phyloP scores from a whole-genome alignment of 1,284 basidiomycete genomes.

The Rhodofomes roseus region DNA sequence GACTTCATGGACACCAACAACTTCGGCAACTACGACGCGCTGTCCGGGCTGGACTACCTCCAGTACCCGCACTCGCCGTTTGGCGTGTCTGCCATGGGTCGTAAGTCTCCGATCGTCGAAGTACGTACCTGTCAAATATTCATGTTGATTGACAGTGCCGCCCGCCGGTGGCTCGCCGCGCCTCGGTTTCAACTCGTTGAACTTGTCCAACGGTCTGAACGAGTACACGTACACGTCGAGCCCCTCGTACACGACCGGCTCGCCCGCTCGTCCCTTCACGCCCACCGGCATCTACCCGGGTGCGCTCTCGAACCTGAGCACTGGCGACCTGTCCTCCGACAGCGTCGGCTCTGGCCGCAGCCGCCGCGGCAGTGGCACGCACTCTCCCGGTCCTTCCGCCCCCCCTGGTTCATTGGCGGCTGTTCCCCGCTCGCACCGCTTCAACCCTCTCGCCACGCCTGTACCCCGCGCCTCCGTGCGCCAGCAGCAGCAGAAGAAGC shows the following conservation, averaged over 20 bases:
- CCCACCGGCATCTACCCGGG: slow-evolving; percentile 71
- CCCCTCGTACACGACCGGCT: slow-evolving; percentile 44
- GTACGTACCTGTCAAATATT: slow-evolving; percentile 12
- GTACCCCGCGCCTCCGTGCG: slow-evolving; percentile 31
- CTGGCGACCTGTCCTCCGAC: slow-evolving; percentile 68
- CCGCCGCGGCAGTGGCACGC: slow-evolving; percentile 62
- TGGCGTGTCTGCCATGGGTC: slow-evolving; percentile 37
- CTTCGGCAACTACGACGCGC: slow-evolving; percentile 49
- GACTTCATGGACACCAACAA: slow-evolving; percentile 47
- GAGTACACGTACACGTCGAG: slow-evolving; percentile 65
- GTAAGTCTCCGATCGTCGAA: slow-evolving; percentile 32
- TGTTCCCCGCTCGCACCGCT: slow-evolving; percentile 68
- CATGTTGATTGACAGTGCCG: slow-evolving; percentile 36
- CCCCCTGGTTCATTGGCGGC: slow-evolving; percentile 54
- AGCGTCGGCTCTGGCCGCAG: slow-evolving; percentile 57
- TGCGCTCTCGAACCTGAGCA: slow-evolving; percentile 63
- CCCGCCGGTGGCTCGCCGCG: slow-evolving; percentile 47
- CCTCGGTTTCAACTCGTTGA: slow-evolving; percentile 59
- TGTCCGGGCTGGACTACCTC: slow-evolving; percentile 47
- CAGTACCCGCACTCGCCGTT: slow-evolving; percentile 48
- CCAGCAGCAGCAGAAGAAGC: slow-evolving; percentile 38
- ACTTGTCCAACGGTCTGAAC: slow-evolving; percentile 49
- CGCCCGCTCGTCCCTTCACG: slow-evolving; percentile 64
- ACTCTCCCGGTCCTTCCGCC: slow-evolving; percentile 58
- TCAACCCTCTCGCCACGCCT: slow-evolving; percentile 65